Conservation (phyloP, 2,329 filamentous ascomycete genomes). For the Penicillium sp. region DNA sequence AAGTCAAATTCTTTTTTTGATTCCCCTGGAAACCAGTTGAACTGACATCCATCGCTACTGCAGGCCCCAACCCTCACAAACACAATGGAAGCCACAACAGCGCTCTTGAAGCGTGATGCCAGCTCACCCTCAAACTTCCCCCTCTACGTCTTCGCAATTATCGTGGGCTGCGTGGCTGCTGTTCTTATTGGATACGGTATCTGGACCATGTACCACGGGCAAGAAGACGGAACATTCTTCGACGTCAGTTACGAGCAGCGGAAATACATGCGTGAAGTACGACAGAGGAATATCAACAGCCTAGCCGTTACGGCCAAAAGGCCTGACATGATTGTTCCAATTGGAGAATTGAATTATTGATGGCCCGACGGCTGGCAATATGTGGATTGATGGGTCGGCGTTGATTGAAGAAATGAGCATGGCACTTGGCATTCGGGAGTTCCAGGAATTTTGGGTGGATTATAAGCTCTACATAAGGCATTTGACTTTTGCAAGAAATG, state of each 20-base stretch:
- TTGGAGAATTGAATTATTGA: constrained; percentile 16
- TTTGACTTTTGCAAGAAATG: too few relatives aligned
- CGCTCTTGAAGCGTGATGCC: constrained; percentile 18
- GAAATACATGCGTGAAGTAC: constrained; percentile 32
- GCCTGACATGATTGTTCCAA: constrained; percentile 23
- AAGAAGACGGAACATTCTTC: constrained; percentile 12
- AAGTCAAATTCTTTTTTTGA: background rate
- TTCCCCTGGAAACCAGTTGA: background rate
- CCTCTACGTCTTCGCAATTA: constrained; percentile 28
- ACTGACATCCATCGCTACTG: background rate
- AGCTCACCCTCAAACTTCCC: constrained; percentile 13
- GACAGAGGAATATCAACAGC: constrained; percentile 24
- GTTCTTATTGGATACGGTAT: constrained; percentile 23
- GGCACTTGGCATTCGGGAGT: background rate
- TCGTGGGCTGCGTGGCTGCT: constrained; percentile 30
- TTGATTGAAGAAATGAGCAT: background rate
- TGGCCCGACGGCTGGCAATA: background rate
- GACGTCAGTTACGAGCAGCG: constrained; percentile 28
- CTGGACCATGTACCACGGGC: constrained; percentile 24
- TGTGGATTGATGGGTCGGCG: background rate
- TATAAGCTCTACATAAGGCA: too few relatives aligned
- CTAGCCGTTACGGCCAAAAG: constrained; percentile 23
- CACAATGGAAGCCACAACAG: constrained; percentile 5
- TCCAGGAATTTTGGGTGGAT: background rate
- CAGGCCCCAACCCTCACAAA: background rate